Evolutionary conservation across 306 rosid species (phyloP), one percentile per base, ranked within the genome.

Genomic region (Castanea crenata): DNA sequence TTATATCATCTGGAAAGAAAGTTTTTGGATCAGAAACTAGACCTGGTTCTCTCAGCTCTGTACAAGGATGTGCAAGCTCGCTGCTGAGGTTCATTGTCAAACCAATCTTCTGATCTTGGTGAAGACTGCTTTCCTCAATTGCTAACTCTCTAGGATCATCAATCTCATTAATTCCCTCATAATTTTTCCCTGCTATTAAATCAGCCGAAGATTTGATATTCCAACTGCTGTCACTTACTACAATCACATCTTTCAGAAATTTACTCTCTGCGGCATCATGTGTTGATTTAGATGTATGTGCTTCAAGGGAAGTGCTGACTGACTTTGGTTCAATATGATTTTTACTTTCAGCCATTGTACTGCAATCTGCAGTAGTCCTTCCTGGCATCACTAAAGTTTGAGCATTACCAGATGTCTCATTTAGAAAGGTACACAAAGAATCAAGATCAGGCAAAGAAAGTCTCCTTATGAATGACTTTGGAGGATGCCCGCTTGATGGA

Each of bases 401-500:
- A 80, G 85, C 68, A 6, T 86, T 90, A 41, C 32, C 76, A 78
- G 92, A 62, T 57, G 91, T 85, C 69, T 86, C 91, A 55, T 83
- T 90, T 56, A 86, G 83, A 84, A 88, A 82, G 83, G 94, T 89
- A 83, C 89, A 77, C 38, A 95, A 12, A 70, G 85, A 76, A 77
- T 92, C 97, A 18, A 91, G 73, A 88, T 85, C 88, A 67, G 99
- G 93, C 82, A 89, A 77, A 54, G 99, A 96, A 25, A 91, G 83
- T 64, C 92, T 93, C 81, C 98, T 90, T 83, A 90, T 90, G 32
- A 70, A 62, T 73, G 84, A 83, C 74, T 72, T 86, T 74, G 51
- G 87, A 85, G 79, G 85, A 82, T 1, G 51, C 27, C 83, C 80
- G 74, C 79, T 81, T 74, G 71, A 81, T 67, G 74, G 80, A 83